phyloP scores from a whole-genome alignment of 2,329 filamentous ascomycete species.

The Epichloe baconii region DNA sequence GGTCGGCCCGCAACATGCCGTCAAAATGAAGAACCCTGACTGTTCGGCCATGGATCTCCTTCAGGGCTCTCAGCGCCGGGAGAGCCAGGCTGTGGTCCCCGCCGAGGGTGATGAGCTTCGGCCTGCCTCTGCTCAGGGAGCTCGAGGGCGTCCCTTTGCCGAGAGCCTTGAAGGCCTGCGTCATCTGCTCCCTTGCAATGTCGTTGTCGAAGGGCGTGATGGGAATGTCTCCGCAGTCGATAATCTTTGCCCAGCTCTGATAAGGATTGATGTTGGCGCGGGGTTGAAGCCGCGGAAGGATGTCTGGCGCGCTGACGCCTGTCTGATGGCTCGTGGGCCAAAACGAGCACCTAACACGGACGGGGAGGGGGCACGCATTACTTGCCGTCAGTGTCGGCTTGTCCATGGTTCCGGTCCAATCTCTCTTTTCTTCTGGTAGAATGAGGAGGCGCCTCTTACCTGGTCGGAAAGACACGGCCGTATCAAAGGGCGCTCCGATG shows the following conservation, averaged over 20 bases:
- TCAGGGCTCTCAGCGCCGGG: conserved; percentile 54
- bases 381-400: too few relatives aligned
- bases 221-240: conserved; percentile 87
- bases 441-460: conserved; percentile 23
- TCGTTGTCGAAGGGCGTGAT: conserved; percentile 77
- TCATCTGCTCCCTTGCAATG: conserved; percentile 74
- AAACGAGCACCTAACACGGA: conserved; percentile 51
- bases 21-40: conserved; percentile 67
- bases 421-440: too few relatives aligned
- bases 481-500: conserved; percentile 62
- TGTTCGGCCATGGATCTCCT: conserved; percentile 45
- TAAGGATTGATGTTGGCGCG: conserved; percentile 75
- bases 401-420: too few relatives aligned
- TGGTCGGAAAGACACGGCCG: conserved; percentile 56
- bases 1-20: conserved; percentile 12
- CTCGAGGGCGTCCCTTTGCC: conserved; percentile 26
- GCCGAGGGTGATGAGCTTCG: conserved; percentile 55
- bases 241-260: conserved; percentile 62
- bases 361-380: too few relatives aligned
- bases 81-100: conserved; percentile 62
- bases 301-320: conserved; percentile 70
- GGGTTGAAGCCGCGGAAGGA: conserved; percentile 68
- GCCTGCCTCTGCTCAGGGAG: conserved; percentile 21
- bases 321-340: conserved; percentile 75
- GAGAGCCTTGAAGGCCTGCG: conserved; percentile 62